These are phyloP conservation scores for Saccharomycopsis lassenensis DNA, from an alignment of 805 yeast species.

Conservation along the genomic window DNA sequence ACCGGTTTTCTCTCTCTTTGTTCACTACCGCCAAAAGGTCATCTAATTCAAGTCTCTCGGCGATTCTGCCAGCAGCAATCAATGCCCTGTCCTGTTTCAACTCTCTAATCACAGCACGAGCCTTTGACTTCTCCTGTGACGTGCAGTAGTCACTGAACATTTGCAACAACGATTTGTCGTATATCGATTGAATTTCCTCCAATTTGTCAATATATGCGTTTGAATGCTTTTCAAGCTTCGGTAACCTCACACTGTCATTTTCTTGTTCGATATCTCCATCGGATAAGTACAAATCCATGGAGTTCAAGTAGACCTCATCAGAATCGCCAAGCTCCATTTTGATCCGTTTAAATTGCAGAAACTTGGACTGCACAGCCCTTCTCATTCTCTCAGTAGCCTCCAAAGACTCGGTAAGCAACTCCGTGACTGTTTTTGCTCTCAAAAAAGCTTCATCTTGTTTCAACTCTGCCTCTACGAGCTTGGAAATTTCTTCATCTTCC, in stretches of 20 bases:
- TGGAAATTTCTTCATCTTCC: slow-evolving; percentile 22
- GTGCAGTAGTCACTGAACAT: slow-evolving; percentile 67
- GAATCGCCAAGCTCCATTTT: slow-evolving; percentile 3
- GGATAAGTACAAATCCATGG: slow-evolving; percentile 14
- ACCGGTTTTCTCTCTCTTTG: slow-evolving; percentile 40
- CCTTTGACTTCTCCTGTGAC: slow-evolving; percentile 51
- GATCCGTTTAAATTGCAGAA: slow-evolving; percentile 5
- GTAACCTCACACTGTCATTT: slow-evolving; percentile 20
- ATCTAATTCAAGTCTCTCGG: slow-evolving; percentile 56
- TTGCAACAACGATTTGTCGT: slow-evolving; percentile 71
- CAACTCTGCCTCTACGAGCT: slow-evolving; percentile 21
- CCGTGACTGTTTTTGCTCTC: slow-evolving; percentile 50
- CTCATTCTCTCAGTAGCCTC: slow-evolving; percentile 19
- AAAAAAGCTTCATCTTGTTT: slow-evolving; percentile 55
- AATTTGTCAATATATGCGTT: slow-evolving; percentile 42
- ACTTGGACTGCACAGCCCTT: slow-evolving; percentile 6
- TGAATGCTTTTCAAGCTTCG: slow-evolving; percentile 32
- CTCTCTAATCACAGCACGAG: slow-evolving; percentile 56
- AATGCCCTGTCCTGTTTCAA: slow-evolving; percentile 70
- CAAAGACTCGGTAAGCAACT: slow-evolving; percentile 46
- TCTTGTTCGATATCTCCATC: slow-evolving; percentile 28
- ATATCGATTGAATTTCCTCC: slow-evolving; percentile 38
- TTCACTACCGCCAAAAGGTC: slow-evolving; percentile 43
- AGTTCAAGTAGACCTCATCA: slow-evolving; percentile 10
- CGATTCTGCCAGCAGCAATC: slow-evolving; percentile 74